A percentile compares a stretch with the other conserved stretches of the same genome.
phyloP scores from a whole-genome alignment of 179 eudicot species.

The Camellia oleifera region DNA sequence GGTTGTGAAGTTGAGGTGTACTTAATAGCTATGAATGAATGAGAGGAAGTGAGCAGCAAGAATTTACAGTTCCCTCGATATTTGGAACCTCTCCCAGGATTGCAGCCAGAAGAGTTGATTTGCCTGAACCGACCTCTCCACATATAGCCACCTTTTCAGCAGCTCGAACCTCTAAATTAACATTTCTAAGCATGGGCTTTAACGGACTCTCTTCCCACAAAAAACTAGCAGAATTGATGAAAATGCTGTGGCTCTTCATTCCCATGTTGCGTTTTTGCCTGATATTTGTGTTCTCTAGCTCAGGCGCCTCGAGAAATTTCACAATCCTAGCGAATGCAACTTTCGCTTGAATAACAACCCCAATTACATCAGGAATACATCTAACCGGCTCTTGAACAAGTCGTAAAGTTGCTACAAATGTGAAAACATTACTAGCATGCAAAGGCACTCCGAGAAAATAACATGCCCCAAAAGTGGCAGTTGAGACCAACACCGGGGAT shows the following conservation, averaged over 20 bases:
- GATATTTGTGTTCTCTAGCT: conserved; percentile 44
- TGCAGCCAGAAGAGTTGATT: conserved; percentile 72
- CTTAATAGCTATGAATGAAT: neutral
- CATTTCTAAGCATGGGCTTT: conserved; percentile 53
- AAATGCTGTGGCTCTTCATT: conserved; percentile 22
- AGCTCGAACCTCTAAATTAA: conserved; percentile 44
- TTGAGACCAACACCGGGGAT: conserved; percentile 66
- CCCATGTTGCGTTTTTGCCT: conserved; percentile 26
- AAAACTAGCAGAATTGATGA: conserved; percentile 44
- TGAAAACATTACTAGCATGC: conserved; percentile 74
- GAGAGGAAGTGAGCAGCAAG: neutral
- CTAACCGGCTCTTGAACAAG: conserved; percentile 79
- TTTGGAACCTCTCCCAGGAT: conserved; percentile 80
- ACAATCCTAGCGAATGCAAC: conserved; percentile 68
- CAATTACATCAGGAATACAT: conserved; percentile 72
- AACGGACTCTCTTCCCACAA: conserved; percentile 56
- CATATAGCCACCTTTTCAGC: conserved; percentile 78
- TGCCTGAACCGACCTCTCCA: conserved; percentile 91
- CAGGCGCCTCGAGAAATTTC: conserved; percentile 68
- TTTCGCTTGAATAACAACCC: conserved; percentile 64
- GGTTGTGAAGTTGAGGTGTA: neutral
- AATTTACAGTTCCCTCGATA: conserved; percentile 65
- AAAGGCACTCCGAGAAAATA: conserved; percentile 60
- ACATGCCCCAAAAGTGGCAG: conserved; percentile 80
- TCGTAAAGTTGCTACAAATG: conserved; percentile 76